These are phyloP conservation scores for Pyrenophora seminiperda DNA, from an alignment of 2,329 filamentous ascomycete genomes.

Conservation along the genomic window DNA sequence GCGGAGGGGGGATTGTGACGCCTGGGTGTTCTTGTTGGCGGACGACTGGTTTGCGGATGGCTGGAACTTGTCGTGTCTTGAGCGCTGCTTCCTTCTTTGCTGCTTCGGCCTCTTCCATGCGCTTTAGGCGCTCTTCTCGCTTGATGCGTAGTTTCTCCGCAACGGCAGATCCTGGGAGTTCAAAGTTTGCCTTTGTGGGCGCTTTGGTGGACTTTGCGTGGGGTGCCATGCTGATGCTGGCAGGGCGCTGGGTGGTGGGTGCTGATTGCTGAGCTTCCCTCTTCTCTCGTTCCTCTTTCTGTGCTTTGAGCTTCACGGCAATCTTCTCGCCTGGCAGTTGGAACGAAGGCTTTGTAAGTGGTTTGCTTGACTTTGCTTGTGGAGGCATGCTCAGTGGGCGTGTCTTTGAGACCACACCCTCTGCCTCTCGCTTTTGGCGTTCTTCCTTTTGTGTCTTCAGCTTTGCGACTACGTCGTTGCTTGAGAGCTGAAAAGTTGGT, in stretches of 20 bases:
- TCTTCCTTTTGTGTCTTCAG: slow-evolving; percentile 59
- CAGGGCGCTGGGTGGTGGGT: slow-evolving; percentile 12
- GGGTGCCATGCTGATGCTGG: slow-evolving; percentile 35
- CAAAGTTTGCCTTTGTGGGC: slow-evolving; percentile 57
- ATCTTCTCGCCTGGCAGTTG: slow-evolving; percentile 60
- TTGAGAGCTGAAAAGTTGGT: slow-evolving; percentile 58
- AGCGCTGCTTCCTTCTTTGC: slow-evolving; percentile 47
- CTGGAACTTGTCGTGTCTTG: slow-evolving; percentile 39
- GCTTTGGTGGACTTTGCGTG: slow-evolving; percentile 57
- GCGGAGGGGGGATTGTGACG: slow-evolving; percentile 21
- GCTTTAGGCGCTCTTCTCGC: slow-evolving; percentile 43
- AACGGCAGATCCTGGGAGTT: slow-evolving; percentile 60
- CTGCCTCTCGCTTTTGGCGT: slow-evolving; percentile 52
- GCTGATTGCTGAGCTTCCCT: slow-evolving; percentile 29
- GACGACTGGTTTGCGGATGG: slow-evolving; percentile 54
- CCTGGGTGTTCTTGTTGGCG: slow-evolving; percentile 48
- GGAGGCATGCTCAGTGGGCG: slow-evolving; percentile 55
- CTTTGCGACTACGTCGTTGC: slow-evolving; percentile 59
- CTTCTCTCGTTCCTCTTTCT: slow-evolving; percentile 41
- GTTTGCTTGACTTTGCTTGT: slow-evolving; percentile 57
- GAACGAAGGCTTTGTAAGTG: slow-evolving; percentile 58
- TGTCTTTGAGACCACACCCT: slow-evolving; percentile 34
- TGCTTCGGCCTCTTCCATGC: slow-evolving; percentile 40
- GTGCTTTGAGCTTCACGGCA: slow-evolving; percentile 44
- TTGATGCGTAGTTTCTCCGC: slow-evolving; percentile 44